These are phyloP conservation scores for Botryotinia narcissicola DNA, from an alignment of 2,329 filamentous ascomycete genomes.

Conservation along the genomic window DNA sequence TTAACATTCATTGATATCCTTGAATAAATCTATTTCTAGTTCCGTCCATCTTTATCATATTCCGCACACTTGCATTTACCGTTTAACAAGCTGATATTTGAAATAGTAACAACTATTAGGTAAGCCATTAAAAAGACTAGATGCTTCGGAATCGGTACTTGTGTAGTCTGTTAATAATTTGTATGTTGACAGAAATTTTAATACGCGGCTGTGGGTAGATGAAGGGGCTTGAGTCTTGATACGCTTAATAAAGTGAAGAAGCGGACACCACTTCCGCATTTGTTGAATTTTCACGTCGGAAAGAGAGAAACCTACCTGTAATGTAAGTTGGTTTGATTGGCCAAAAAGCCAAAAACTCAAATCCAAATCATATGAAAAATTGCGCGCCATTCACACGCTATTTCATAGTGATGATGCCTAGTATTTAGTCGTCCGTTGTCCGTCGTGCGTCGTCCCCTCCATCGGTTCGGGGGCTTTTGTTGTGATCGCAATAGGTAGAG, in stretches of 20 bases:
- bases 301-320: too few relatives aligned
- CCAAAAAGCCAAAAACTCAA: not conserved
- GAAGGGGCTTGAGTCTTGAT: not conserved
- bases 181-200: not conserved
- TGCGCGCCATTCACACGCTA: not conserved
- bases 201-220: not conserved
- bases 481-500: not conserved
- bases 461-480: not conserved
- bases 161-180: not conserved
- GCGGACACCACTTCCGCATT: not conserved
- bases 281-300: not conserved
- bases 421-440: not conserved
- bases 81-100: not conserved
- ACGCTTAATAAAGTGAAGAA: not conserved
- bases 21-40: not conserved
- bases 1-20: not conserved
- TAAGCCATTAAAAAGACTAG: not conserved
- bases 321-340: not conserved
- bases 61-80: not conserved
- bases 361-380: not conserved
- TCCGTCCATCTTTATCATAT: not conserved
- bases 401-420: not conserved
- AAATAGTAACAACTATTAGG: not conserved
- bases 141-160: not conserved
- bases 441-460: not conserved